Base-by-base conservation (phyloP, 2,329 filamentous ascomycete species). In the Nemania abortiva region DNA sequence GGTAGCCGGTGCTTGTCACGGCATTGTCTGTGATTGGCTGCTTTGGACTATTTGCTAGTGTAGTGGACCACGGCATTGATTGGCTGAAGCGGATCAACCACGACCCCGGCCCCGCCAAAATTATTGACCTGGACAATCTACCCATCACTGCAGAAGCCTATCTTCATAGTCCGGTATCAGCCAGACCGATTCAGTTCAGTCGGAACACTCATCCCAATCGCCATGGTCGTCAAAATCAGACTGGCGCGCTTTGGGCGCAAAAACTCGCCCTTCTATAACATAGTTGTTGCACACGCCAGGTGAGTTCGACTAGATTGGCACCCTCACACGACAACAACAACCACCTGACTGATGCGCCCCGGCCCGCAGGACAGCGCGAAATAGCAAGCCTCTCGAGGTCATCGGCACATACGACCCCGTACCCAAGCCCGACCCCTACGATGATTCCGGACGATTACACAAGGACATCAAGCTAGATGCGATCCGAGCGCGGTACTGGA, bases 181-280 rank as follows among this genome's bases (percentile, higher is more conserved):
- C 29, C 27, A 39, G 7, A 20, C 29, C 22, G 7, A 22, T 37
- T 54, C 11, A 52, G 15, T 34, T 58, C 54, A 15, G 39, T 15
- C 52, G 27, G 18, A 49, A 31, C 39, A 6, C 42, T 49, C 47
- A 52, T 37, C 18, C 52, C 22, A 61, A 29, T 45, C 59, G 59
- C 52, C 61, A 97, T 99, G 96, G 95, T 98, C 71, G 87, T 99
- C 77, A 92, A 92, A 81, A 96, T 99, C 81, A 92, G 96, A 68
- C 90, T 99, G 75, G 93, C 96, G 76, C 95, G 96, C 81, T 97
- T 98, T 81, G 94, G 95, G 79, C 93, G 92, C 81, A 90, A 88
- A 73, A 95, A 97, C 80, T 81, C 89, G n/a, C 95, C 96, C 2
- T 92, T 98, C 76, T 99, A 97, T 87, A 99, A 99, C 84, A 98